Percentiles rank a stretch among this genome's conserved stretches.
phyloP scores from a whole-genome alignment of 257 asterid species.

The Gentiana macrophylla region DNA sequence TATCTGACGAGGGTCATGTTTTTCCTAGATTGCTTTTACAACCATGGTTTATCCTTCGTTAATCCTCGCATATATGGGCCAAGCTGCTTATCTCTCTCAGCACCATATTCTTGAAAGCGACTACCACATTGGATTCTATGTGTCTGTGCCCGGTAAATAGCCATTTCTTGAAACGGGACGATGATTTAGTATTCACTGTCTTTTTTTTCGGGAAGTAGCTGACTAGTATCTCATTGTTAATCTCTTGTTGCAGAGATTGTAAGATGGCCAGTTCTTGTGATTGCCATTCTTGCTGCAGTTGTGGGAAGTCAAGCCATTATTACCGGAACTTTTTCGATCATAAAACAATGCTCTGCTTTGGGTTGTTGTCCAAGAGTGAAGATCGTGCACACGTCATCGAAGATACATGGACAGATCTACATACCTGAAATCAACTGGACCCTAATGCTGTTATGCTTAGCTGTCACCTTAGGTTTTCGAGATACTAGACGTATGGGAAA shows the following conservation, averaged over 20 bases:
- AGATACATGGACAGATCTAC: slow-evolving; percentile 84
- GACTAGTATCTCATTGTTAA: not conserved
- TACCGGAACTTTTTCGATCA: slow-evolving; percentile 85
- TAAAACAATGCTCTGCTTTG: slow-evolving; percentile 82
- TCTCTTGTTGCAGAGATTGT: slow-evolving; percentile 20
- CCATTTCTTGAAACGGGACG: slow-evolving; percentile 64
- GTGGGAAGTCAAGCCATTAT: slow-evolving; percentile 96
- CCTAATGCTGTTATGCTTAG: slow-evolving; percentile 72
- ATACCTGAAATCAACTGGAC: slow-evolving; percentile 91
- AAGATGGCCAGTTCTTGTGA: slow-evolving; percentile 86
- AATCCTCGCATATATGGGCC: slow-evolving; percentile 89
- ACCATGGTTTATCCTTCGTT: slow-evolving; percentile 62
- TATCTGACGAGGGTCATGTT: slow-evolving; percentile 92
- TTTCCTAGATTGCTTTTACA: slow-evolving; percentile 46
- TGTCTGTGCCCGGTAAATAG: slow-evolving; percentile 68
- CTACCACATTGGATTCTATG: slow-evolving; percentile 65
- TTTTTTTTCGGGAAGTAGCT: not conserved
- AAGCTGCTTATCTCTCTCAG: slow-evolving; percentile 79
- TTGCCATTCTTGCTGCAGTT: slow-evolving; percentile 87
- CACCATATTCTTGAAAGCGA: slow-evolving; percentile 37
- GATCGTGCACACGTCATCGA: slow-evolving; percentile 76
- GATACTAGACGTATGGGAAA: slow-evolving; percentile 81
- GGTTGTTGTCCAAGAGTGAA: slow-evolving; percentile 87
- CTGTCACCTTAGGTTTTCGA: slow-evolving; percentile 80
- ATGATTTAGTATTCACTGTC: not conserved